These are phyloP conservation scores for Puccinia brachypodii DNA, from an alignment of 1,284 basidiomycete species.

Conservation along the genomic window DNA sequence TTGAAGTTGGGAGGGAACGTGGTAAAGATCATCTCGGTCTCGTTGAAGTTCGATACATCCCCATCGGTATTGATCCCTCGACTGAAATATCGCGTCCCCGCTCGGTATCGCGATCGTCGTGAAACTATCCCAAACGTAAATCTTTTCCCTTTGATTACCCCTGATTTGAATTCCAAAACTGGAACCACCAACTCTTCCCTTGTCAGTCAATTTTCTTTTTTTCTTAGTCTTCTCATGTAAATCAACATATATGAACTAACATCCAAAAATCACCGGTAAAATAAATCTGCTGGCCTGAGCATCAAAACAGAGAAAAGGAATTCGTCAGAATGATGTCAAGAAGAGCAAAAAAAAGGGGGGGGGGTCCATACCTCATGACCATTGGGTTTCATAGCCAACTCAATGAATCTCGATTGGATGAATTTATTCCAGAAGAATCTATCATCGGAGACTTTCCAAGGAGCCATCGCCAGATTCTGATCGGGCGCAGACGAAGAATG, in stretches of 20 bases:
- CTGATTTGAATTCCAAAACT: conserved; percentile 74
- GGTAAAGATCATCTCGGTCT: conserved; percentile 87
- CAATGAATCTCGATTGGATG: conserved; percentile 29
- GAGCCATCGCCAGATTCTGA: neutral
- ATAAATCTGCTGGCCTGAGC: conserved; percentile 28
- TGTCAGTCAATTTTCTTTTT: neutral
- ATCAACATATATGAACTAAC: conserved; percentile 61
- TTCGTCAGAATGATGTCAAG: neutral
- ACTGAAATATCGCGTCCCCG: conserved; percentile 95
- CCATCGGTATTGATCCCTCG: conserved; percentile 78
- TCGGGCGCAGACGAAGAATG: neutral
- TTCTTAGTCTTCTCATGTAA: neutral
- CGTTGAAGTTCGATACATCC: conserved; percentile 86
- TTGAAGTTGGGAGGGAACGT: conserved; percentile 56
- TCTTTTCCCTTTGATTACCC: conserved; percentile 73
- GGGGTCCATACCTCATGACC: conserved; percentile 15
- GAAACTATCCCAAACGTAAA: conserved; percentile 86
- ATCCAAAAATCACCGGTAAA: conserved; percentile 66
- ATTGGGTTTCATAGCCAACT: conserved; percentile 29
- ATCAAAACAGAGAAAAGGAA: neutral
- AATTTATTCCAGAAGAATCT: conserved; percentile 45
- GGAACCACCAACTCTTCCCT: too few species aligned
- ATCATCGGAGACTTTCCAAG: conserved; percentile 41
- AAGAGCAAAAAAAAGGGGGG: neutral
- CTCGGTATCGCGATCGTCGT: conserved; percentile 85